A percentile compares a stretch with the other conserved stretches of the same genome.
Conservation (phyloP, 257 asterid species). For the Avicennia marina region DNA sequence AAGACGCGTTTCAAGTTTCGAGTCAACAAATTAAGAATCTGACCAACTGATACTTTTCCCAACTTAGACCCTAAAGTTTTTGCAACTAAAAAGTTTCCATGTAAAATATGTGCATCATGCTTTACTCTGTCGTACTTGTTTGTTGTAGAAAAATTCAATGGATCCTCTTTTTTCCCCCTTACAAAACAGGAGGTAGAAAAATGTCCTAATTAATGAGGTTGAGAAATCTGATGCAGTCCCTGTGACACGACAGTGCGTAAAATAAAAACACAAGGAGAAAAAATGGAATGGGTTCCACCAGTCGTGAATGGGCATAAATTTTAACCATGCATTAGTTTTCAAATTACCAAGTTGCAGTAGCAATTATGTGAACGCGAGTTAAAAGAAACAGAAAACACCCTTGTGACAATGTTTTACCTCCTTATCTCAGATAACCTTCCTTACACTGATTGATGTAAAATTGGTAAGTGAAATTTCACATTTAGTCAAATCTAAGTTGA, state of each 20-base stretch:
- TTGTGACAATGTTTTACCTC: constrained; percentile 5
- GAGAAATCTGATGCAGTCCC: too few relatives aligned
- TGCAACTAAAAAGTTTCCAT: too few relatives aligned
- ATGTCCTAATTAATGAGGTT: too few relatives aligned
- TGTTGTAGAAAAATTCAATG: too few relatives aligned
- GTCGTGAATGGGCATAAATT: not conserved
- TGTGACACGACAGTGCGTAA: not conserved
- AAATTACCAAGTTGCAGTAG: not conserved
- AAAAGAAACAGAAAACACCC: not conserved
- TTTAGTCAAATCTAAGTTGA: constrained; percentile 4
- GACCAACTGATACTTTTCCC: too few relatives aligned
- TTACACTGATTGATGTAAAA: not conserved
- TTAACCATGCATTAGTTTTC: not conserved
- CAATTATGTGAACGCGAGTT: constrained; percentile 10
- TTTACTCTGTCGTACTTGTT: too few relatives aligned
- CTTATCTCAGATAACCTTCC: not conserved
- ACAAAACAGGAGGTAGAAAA: too few relatives aligned
- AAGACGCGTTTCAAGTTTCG: too few relatives aligned
- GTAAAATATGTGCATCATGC: too few relatives aligned
- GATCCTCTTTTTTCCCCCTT: too few relatives aligned
- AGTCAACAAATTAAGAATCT: too few relatives aligned
- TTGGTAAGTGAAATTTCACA: constrained; percentile 2
- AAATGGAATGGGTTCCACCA: constrained; percentile 18
- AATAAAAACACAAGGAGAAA: not conserved
- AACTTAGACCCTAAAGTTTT: too few relatives aligned